Percentiles rank a stretch among this genome's conserved stretches.
These are phyloP conservation scores for Rasamsonia emersonii DNA, from an alignment of 2,329 filamentous ascomycete genomes.

Conservation along the genomic window DNA sequence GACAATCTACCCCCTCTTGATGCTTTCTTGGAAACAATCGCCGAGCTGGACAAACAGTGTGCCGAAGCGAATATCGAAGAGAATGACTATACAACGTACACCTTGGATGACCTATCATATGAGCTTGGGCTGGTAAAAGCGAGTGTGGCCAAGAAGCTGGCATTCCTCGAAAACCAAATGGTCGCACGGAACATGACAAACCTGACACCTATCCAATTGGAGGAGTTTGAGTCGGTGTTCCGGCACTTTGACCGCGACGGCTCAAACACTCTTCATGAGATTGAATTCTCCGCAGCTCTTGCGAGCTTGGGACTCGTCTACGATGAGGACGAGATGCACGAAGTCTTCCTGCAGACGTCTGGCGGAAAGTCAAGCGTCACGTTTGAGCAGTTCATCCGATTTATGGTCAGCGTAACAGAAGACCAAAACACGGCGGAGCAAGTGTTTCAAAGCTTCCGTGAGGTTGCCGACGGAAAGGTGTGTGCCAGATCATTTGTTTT, in stretches of 20 bases:
- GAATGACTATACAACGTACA: slow-evolving; percentile 99
- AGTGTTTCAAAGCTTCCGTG: slow-evolving; percentile 94
- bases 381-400: slow-evolving; percentile 97
- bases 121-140: slow-evolving; percentile 86
- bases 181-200: slow-evolving; percentile 98
- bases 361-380: slow-evolving; percentile 63
- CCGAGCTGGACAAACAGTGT: slow-evolving; percentile 76
- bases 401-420: slow-evolving; percentile 98
- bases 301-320: slow-evolving; percentile 94
- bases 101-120: slow-evolving; percentile 91
- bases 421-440: slow-evolving; percentile 98
- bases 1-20: slow-evolving; percentile 84
- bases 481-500: slow-evolving; percentile 14
- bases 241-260: slow-evolving; percentile 93
- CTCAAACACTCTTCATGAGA: slow-evolving; percentile 79
- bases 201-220: slow-evolving; percentile 91
- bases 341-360: slow-evolving; percentile 84
- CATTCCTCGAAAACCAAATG: slow-evolving; percentile 96
- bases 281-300: slow-evolving; percentile 91
- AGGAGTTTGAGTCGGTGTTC: slow-evolving; percentile 98
- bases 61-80: slow-evolving; percentile 97
- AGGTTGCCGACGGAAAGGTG: slow-evolving; percentile 92
- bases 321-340: slow-evolving; percentile 96
- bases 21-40: slow-evolving; percentile 81
- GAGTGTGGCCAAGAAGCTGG: slow-evolving; percentile 90